Evolutionary conservation across 2,329 filamentous ascomycete genomes (phyloP).

Genomic region (Trichoderma sp.): DNA sequence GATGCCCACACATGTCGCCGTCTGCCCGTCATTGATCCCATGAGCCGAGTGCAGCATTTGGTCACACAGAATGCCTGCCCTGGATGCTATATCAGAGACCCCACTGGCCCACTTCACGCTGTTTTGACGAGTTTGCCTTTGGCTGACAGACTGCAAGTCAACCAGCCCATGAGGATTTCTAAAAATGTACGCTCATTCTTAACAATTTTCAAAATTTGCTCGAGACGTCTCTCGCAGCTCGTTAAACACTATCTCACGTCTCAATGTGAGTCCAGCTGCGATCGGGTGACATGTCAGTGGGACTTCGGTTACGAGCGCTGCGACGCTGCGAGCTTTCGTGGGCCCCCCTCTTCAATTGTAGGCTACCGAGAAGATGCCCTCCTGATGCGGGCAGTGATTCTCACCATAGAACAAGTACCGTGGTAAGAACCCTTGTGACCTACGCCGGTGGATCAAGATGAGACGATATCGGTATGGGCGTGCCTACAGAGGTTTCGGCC

Average conservation of each 20-base stretch:
- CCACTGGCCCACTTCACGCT: neutral
- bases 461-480: neutral
- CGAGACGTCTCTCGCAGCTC: neutral
- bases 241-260: neutral
- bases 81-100: neutral
- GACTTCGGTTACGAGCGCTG: neutral
- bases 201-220: neutral
- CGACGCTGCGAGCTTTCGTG: neutral
- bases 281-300: neutral
- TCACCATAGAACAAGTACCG: neutral
- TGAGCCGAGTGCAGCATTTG: neutral
- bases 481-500: neutral
- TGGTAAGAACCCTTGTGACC: slow-evolving; percentile 3
- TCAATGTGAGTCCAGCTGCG: neutral
- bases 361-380: neutral
- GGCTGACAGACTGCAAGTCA: neutral
- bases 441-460: neutral
- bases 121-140: neutral
- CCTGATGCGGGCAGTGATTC: neutral
- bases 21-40: slow-evolving; percentile 1
- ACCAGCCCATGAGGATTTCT: neutral
- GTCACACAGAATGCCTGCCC: neutral
- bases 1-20: neutral
- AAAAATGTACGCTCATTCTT: neutral
- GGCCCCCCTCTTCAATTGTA: neutral